These are phyloP conservation scores for Globisporangium okanoganense DNA, from an alignment of 352 stramenopile species.

Conservation along the genomic window DNA sequence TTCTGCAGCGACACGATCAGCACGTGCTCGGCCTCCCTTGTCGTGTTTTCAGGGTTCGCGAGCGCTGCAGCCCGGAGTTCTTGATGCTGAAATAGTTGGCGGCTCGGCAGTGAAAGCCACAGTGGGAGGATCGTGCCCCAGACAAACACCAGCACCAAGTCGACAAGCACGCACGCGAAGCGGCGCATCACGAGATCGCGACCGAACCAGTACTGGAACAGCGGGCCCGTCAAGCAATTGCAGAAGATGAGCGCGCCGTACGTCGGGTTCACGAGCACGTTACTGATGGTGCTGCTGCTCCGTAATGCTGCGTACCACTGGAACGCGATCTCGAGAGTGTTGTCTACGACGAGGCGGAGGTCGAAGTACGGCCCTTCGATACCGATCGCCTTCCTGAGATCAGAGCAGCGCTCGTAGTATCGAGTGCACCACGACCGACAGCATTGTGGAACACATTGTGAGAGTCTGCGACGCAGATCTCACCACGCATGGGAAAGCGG, in stretches of 20 bases:
- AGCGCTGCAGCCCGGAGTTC: background rate
- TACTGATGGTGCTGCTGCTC: conserved; percentile 2
- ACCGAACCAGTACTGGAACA: conserved; percentile 1
- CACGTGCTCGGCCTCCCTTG: background rate
- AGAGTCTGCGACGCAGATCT: background rate
- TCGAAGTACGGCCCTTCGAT: conserved; percentile 3
- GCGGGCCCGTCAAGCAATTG: background rate
- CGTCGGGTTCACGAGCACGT: background rate
- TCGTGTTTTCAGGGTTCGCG: background rate
- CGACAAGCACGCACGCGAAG: background rate
- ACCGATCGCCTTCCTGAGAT: background rate
- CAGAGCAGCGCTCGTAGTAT: background rate
- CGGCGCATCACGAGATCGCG: background rate
- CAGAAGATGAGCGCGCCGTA: conserved; percentile 1
- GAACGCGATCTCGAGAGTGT: background rate
- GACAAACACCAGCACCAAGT: conserved; percentile 2
- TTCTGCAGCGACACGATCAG: background rate
- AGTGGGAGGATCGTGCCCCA: background rate
- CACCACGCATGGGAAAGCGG: background rate
- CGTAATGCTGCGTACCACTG: background rate
- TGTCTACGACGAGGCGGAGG: background rate
- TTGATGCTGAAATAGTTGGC: background rate
- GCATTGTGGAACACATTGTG: background rate
- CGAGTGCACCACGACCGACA: background rate
- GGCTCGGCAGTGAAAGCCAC: background rate